Percentiles rank a stretch among this genome's conserved stretches.
These are phyloP conservation scores for Ophiocytium majus DNA, from an alignment of 352 stramenopile species.

Conservation along the genomic window DNA sequence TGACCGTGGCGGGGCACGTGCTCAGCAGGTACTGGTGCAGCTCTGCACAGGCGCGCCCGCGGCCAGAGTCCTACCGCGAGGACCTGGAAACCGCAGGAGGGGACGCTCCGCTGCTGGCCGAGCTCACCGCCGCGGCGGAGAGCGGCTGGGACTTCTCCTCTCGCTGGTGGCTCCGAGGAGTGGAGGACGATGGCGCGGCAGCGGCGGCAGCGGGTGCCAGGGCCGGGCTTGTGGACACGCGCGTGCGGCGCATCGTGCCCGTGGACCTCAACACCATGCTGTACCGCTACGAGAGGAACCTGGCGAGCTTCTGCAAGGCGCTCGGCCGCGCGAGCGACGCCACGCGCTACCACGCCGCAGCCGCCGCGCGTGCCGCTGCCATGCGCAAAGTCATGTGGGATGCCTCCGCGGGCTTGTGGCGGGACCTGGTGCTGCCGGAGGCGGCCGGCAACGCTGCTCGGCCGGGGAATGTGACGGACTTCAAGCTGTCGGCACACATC, in stretches of 20 bases:
- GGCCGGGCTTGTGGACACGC: constrained; percentile 1
- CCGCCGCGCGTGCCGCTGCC: constrained; percentile 26
- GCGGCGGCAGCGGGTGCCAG: not conserved
- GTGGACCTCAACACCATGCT: constrained; percentile 48
- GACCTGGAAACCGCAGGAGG: constrained; percentile 61
- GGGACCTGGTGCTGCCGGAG: constrained; percentile 33
- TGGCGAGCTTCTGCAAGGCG: constrained; percentile 40
- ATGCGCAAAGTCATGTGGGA: constrained; percentile 53
- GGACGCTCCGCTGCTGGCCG: not conserved
- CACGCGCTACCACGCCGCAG: not conserved
- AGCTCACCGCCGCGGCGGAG: constrained; percentile 48
- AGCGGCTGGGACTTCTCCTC: constrained; percentile 55
- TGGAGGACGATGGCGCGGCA: not conserved
- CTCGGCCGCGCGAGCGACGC: not conserved
- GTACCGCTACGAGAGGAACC: constrained; percentile 41
- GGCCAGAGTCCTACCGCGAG: constrained; percentile 78
- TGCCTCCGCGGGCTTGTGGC: constrained; percentile 26
- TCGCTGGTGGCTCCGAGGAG: constrained; percentile 25
- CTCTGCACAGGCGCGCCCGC: constrained; percentile 63
- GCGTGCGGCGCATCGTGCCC: constrained; percentile 35
- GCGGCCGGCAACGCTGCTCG: not conserved
- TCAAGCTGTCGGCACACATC: constrained; percentile 24
- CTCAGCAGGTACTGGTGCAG: constrained; percentile 76
- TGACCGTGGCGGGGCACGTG: constrained; percentile 43
- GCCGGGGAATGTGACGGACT: not conserved